These are phyloP conservation scores for Claviceps quebecensis DNA, from an alignment of 2,329 filamentous ascomycete genomes.

Conservation along the genomic window DNA sequence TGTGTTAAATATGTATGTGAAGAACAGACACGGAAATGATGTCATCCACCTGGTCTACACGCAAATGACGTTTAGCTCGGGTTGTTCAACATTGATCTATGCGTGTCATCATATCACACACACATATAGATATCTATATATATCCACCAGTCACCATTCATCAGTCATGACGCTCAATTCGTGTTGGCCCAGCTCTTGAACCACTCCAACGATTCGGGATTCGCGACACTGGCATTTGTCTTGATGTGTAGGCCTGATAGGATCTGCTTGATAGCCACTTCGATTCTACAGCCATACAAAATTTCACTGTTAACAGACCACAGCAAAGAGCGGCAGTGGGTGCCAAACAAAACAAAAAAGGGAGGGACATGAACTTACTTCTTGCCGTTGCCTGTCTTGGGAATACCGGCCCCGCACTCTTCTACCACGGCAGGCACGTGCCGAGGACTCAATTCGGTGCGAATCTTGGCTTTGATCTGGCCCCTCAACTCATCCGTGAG, in stretches of 20 bases:
- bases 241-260: constrained; percentile 75
- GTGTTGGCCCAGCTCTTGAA: constrained; percentile 62
- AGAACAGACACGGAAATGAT: no score
- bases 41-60: no score
- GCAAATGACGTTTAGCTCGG: no score
- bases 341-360: not conserved
- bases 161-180: constrained; percentile 19
- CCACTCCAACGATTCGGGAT: constrained; percentile 77
- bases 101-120: not conserved
- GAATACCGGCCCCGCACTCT: constrained; percentile 67
- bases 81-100: no score
- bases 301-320: not conserved
- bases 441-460: constrained; percentile 67
- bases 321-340: not conserved
- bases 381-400: constrained; percentile 87
- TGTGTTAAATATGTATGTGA: no score
- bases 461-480: constrained; percentile 54
- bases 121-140: not conserved
- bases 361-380: constrained; percentile 46
- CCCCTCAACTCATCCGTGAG: constrained; percentile 48
- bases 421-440: constrained; percentile 81
- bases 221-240: constrained; percentile 86
- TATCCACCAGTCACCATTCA: not conserved
- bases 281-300: constrained; percentile 43
- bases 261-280: constrained; percentile 93